Evolutionary conservation across 1,284 basidiomycete genomes (phyloP), one percentile per base, ranked within the genome.

Genomic region (Retiboletus flavoniger): DNA sequence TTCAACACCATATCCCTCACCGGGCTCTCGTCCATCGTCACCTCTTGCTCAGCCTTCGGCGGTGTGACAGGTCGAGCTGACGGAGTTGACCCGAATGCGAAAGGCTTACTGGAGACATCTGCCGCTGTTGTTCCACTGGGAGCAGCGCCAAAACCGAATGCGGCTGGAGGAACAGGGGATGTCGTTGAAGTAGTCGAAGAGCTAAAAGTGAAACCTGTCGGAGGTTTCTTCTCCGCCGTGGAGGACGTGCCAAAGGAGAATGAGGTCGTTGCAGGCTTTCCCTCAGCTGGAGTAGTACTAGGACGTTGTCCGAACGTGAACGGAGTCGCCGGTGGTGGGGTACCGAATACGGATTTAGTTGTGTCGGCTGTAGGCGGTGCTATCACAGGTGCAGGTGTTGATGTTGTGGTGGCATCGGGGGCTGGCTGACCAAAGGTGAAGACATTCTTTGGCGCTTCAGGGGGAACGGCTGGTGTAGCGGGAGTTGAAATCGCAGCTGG

Each of bases 11-110:
- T 63, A 21, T 83, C 84, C 54, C 85, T 75, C 4, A 76, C 80
- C 1, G 85, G 85, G 58, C 85, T 87, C 68, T 87, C 85, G 44
- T 87, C 85, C 85, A 87, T 87, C 45, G 71, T 78, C 61, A 84
- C 78, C 58, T 84, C 85, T 51, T 80, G 75, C 44, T 79, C 80
- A 44, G 70, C 72, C 62, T 77, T 82, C 2, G 84, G 84, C 14
- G 83, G 84, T 9, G 83, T 85, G 3, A 72, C 67, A 31, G 81
- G 76, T 29, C 78, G 71, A 21, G 55, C 32, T 35, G 68, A 43
- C 29, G 59, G 10, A 28, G 59, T 28, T 40, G 55, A 7, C 28
- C 68, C 69, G 48, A 75, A 74, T 11, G 60, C 11, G 29, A 73
- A 74, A 3, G 70, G 50, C 56, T 72, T 73, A 21, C 49, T 67